Evolutionary conservation across 2,329 filamentous ascomycete genomes (phyloP).

Genomic region (Fusarium pseudonygamai): DNA sequence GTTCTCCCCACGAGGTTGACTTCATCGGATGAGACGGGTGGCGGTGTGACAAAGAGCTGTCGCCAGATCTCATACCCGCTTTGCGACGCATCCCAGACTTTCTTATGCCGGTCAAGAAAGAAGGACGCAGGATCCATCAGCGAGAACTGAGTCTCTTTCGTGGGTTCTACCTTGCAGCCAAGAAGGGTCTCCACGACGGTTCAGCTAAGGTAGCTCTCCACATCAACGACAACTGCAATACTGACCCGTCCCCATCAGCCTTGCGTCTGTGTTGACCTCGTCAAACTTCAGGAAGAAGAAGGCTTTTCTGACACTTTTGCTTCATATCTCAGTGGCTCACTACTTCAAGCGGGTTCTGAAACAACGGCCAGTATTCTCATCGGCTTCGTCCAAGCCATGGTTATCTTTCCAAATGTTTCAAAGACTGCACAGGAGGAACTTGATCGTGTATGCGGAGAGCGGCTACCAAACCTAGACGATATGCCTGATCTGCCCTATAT

Average conservation of each 20-base stretch:
- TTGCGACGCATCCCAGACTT: not conserved
- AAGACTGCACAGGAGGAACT: not conserved
- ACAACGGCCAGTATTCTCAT: not conserved
- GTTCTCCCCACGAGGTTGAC: not conserved
- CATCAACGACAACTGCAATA: accelerated
- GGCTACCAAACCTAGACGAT: accelerated
- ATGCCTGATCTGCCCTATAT: not conserved
- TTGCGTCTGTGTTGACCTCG: not conserved
- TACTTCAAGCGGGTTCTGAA: not conserved
- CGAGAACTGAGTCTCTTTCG: not conserved
- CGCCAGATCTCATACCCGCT: not conserved
- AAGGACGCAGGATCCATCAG: not conserved
- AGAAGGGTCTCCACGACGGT: not conserved
- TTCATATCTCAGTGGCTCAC: not conserved
- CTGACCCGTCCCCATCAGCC: accelerated
- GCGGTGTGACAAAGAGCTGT: not conserved
- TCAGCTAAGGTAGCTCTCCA: not conserved
- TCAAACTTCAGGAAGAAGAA: not conserved
- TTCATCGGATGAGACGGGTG: not conserved
- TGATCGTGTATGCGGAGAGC: not conserved
- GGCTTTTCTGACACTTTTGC: not conserved
- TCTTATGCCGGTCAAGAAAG: not conserved
- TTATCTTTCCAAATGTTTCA: not conserved
- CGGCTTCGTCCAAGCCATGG: not conserved
- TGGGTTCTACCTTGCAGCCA: not conserved